Conservation (phyloP, 768 basidiomycete species). For the Rhodotorula graminis region DNA sequence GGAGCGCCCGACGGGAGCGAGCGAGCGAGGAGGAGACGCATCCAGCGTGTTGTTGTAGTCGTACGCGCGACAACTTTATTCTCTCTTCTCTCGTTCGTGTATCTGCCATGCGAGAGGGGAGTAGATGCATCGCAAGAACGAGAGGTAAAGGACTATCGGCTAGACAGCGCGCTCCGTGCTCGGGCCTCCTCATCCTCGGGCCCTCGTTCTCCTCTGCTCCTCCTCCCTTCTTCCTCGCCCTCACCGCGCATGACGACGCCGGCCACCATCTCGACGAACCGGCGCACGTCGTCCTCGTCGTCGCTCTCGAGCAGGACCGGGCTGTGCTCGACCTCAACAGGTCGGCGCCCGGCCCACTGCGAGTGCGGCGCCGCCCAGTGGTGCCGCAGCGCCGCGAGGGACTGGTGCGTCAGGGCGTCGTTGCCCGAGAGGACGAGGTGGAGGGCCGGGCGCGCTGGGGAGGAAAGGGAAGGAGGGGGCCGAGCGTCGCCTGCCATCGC, state of each 20-base stretch:
- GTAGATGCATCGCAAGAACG: no score
- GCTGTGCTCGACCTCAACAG: background rate
- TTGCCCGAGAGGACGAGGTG: constrained; percentile 1
- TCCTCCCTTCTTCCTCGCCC: no score
- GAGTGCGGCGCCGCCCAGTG: background rate
- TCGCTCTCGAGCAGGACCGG: constrained; percentile 13
- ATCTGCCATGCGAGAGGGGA: no score
- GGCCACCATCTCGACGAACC: constrained; percentile 16
- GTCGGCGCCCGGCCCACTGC: background rate
- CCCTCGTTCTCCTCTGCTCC: no score
- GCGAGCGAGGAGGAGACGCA: background rate
- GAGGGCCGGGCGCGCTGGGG: background rate
- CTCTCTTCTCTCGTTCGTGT: no score
- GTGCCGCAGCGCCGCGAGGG: background rate
- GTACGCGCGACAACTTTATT: no score
- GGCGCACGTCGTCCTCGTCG: constrained; percentile 14
- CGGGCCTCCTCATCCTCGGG: no score
- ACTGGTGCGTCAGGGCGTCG: background rate
- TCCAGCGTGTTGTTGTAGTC: background rate
- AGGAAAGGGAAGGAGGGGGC: no score
- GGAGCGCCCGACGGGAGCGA: background rate
- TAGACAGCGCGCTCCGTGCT: no score
- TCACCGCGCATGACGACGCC: background rate
- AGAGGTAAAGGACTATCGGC: no score
- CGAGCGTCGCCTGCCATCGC: no score